Conservation (phyloP, 192 early-diverging fungal genomes). For the Glomus cerebriforme region DNA sequence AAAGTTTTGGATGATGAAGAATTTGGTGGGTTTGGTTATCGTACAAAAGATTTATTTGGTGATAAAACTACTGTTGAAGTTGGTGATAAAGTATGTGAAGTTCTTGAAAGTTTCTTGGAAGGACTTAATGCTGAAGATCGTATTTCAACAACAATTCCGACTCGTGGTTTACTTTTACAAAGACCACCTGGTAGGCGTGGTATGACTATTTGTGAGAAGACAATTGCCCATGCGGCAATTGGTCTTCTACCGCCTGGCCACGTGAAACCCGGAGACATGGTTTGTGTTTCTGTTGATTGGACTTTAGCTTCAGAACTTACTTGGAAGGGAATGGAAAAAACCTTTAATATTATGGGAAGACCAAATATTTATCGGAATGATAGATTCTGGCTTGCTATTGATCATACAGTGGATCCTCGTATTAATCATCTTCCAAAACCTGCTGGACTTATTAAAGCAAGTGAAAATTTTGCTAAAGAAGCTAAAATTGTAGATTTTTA, state of each 20-base stretch:
- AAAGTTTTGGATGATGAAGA: conserved; percentile 85
- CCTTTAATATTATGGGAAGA: conserved; percentile 75
- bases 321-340: conserved; percentile 89
- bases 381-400: conserved; percentile 81
- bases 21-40: conserved; percentile 67
- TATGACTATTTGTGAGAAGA: conserved; percentile 80
- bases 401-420: conserved; percentile 77
- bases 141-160: conserved; percentile 26
- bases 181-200: conserved; percentile 61
- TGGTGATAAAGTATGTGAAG: conserved; percentile 87
- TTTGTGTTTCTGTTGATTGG: conserved; percentile 82
- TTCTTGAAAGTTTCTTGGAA: conserved; percentile 63
- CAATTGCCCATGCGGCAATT: conserved; percentile 74
- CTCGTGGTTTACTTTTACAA: conserved; percentile 42
- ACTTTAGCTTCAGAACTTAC: conserved; percentile 79
- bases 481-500: conserved; percentile 72
- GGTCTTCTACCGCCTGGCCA: conserved; percentile 65
- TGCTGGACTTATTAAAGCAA: conserved; percentile 63
- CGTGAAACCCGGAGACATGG: conserved; percentile 77
- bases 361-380: conserved; percentile 77
- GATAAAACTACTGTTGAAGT: conserved; percentile 81
- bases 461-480: conserved; percentile 70
- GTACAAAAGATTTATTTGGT: conserved; percentile 92
- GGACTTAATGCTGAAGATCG: conserved; percentile 49
- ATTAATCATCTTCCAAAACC: conserved; percentile 74